Evolutionary conservation across 2,329 filamentous ascomycete species (phyloP), one percentile per base, ranked within the genome.

Genomic region (Ophiobolus disseminans): DNA sequence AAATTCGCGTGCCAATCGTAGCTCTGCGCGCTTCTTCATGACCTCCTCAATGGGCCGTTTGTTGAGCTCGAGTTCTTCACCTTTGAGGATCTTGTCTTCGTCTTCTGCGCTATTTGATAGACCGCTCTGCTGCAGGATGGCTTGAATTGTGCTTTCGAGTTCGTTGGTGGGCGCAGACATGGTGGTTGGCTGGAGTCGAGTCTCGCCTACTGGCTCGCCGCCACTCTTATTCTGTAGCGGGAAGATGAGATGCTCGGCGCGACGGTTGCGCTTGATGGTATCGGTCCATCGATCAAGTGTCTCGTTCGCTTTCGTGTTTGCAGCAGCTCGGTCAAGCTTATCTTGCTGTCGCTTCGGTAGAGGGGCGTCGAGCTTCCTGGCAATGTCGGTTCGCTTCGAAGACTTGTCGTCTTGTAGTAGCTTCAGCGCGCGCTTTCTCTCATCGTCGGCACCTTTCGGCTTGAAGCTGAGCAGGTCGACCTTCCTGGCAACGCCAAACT

Each of bases 181-280:
- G 9, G 73, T 73, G 21, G 81, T 77, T 6, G 82, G 84, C 2
- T 89, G 74, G 5, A 91, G 84, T 28, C 82, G 80, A 31, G 89
- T 83, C 65, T 87, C 85, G 17, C 81, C 85, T 35, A 81, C 70
- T 9, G 78, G 73, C 16, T 85, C 84, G 21, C 80, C 81, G 44
- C 81, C 85, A 49, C 86, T 84, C 30, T 86, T 87, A 63, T 91
- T 87, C 2, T 87, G 82, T 0, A 97, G 80, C 4, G 94, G 94
- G 66, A 99, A 99, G 16, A 87, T 81, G 10, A 99, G 79, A 71
- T 96, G 91, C 56, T 97, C 94, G 1, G 93, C 92, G 60, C 91
- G 84, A 50, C 94, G 88, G 73, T 97, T 97, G 23, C 90, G 86
- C 75, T 97, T 96, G 65, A 99, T 91, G 0, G 94, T 97, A 52